These are phyloP conservation scores for Pseudonitzschia multiseries DNA, from an alignment of 108 stramenopile genomes.

Conservation along the genomic window DNA sequence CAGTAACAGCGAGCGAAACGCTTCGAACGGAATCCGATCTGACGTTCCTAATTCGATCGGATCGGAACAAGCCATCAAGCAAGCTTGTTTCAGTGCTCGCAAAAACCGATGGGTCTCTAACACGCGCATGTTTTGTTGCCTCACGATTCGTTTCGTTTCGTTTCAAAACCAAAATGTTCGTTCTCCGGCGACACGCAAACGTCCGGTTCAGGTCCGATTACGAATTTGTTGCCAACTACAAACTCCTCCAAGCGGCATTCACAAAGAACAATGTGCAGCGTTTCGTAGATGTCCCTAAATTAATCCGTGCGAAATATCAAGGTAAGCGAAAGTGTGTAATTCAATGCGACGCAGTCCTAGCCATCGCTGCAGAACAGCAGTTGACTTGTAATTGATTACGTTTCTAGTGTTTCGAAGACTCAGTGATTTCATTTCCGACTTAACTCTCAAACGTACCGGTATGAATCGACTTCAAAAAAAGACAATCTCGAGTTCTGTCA, in stretches of 20 bases:
- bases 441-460: background rate
- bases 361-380: constrained; percentile 37
- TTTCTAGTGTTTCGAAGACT: background rate
- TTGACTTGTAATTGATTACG: background rate
- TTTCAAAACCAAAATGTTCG: too few species aligned
- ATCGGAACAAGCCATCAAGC: too few species aligned
- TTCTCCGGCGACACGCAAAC: background rate
- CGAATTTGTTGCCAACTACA: constrained; percentile 96
- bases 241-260: constrained; percentile 95
- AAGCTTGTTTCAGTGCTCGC: background rate
- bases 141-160: background rate
- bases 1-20: background rate
- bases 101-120: background rate
- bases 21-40: too few species aligned
- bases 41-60: too few species aligned
- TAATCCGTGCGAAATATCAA: constrained; percentile 95
- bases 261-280: constrained; percentile 75
- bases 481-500: constrained; percentile 99
- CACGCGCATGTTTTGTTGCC: background rate
- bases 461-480: background rate
- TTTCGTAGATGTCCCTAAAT: constrained; percentile 84
- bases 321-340: constrained; percentile 51
- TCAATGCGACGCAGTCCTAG: constrained; percentile 47
- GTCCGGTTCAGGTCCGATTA: constrained; percentile 40
- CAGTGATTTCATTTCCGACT: background rate